These are phyloP conservation scores for Parathielavia hyrcaniae DNA, from an alignment of 495 filamentous ascomycete species.

Conservation along the genomic window DNA sequence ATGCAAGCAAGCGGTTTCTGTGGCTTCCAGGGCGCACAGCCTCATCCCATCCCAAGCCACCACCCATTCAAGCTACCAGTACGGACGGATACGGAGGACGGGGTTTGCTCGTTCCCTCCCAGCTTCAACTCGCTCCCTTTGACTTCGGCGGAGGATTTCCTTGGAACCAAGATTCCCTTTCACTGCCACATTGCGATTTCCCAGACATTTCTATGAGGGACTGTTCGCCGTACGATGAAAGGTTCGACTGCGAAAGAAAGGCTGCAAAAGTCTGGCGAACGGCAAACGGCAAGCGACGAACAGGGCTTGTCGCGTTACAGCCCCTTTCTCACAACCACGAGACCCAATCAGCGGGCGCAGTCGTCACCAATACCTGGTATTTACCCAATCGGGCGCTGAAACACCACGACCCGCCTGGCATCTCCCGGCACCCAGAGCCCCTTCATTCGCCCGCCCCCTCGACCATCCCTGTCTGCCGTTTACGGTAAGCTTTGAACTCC, in stretches of 20 bases:
- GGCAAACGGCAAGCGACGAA: conserved; percentile 4
- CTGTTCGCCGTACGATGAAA: background rate
- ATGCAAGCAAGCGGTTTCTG: conserved; percentile 13
- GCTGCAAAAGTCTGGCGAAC: background rate
- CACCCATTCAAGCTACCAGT: too few species aligned
- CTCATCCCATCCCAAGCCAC: background rate
- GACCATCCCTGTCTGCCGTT: conserved; percentile 25
- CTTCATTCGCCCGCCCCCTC: conserved; percentile 27
- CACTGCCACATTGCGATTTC: background rate
- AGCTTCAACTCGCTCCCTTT: background rate
- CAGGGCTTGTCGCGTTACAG: conserved; percentile 15
- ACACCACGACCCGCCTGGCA: conserved; percentile 25
- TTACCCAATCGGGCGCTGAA: conserved; percentile 26
- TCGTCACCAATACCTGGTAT: conserved; percentile 24
- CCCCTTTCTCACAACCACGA: conserved; percentile 15
- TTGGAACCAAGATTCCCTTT: background rate
- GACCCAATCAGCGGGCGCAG: conserved; percentile 24
- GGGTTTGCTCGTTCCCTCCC: too few species aligned
- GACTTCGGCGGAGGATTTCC: background rate
- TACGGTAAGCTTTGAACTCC: conserved; percentile 25
- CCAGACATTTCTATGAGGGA: background rate
- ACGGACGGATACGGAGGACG: too few species aligned
- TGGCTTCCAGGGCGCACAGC: conserved; percentile 21
- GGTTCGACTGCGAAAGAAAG: background rate
- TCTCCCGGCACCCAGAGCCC: conserved; percentile 25